These are phyloP conservation scores for Lachnellula occidentalis DNA, from an alignment of 2,329 filamentous ascomycete species.

Conservation along the genomic window DNA sequence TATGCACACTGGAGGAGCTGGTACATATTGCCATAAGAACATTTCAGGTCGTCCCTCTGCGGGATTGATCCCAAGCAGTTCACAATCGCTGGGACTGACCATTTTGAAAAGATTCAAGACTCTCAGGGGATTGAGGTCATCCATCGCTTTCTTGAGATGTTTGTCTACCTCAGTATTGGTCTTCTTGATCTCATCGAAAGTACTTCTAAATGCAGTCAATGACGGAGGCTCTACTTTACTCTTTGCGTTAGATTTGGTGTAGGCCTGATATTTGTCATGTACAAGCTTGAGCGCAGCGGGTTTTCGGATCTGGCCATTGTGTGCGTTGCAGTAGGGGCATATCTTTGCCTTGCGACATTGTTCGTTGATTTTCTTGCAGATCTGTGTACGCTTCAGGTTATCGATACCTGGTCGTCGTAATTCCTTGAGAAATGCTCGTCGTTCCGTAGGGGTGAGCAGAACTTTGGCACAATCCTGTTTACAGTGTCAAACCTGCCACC, in stretches of 20 bases:
- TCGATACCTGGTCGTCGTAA: constrained; percentile 78
- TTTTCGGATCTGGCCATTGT: constrained; percentile 92
- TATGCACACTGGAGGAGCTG: constrained; percentile 90
- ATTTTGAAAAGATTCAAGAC: constrained; percentile 89
- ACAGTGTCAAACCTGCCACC: constrained; percentile 11
- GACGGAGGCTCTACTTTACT: constrained; percentile 78
- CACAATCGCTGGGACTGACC: constrained; percentile 79
- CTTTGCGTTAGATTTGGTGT: constrained; percentile 79
- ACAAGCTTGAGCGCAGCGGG: constrained; percentile 86
- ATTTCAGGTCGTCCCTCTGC: constrained; percentile 86
- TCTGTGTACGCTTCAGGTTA: constrained; percentile 74
- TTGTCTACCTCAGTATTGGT: constrained; percentile 81
- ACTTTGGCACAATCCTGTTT: constrained; percentile 71
- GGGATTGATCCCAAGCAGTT: constrained; percentile 83
- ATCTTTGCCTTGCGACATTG: constrained; percentile 81
- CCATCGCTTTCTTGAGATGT: constrained; percentile 84
- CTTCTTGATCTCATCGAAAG: constrained; percentile 74
- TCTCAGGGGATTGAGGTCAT: constrained; percentile 85
- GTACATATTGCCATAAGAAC: constrained; percentile 96
- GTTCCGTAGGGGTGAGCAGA: constrained; percentile 73
- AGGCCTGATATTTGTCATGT: constrained; percentile 87
- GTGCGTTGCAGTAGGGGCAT: constrained; percentile 73
- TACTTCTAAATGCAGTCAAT: constrained; percentile 80
- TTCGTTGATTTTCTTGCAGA: constrained; percentile 83
- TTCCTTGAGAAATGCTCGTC: constrained; percentile 71